Base-by-base conservation (phyloP, 1,284 basidiomycete species). In the Irpex lacteus region DNA sequence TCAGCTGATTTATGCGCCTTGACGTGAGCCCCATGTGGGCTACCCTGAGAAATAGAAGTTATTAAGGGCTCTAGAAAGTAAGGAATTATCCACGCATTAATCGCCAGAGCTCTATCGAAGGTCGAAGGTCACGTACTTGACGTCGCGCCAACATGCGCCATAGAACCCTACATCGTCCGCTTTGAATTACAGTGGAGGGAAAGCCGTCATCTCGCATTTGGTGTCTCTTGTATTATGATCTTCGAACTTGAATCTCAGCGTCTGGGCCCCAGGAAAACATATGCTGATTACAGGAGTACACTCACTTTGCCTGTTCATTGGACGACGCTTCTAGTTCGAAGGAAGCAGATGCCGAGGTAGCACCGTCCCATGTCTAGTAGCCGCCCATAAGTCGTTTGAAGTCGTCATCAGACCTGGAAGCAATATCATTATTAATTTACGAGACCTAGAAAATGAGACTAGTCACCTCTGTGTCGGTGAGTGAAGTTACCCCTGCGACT, bases 11-110 rank as follows among this genome's bases (percentile, higher is more conserved):
- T 19, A 53, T 53, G 50, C 50, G 8, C 50, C 40, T 44, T 44
- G 40, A 53, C 50, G 50, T 53, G n/a, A 53, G 50, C 50, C 21
- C 50, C 50, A 53, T 53, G 50, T 53, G 50, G 50, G 50, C 50
- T 18, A 53, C 50, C 50, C 50, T 53, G 50, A 53, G 50, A 53
- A 53, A 53, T 19, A 53, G 50, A 53, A 53, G 18, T 9, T 53
- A 5, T 53, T 18, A 18, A 18, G 18, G 18, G 18, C 50, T 53
- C 50, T 53, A 26, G 50, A 53, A 53, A 53, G 21, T 26, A 18
- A 18, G 8, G 18, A 53, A 15, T 26, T 53, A 19, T 53, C 50
- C 50, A 53, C 50, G 50, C 50, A 53, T 26, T 53, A 53, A 18
- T 18, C 50, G 50, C 50, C 21, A 9, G 18, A 26, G 40, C 11